Conservation (phyloP, 139 green algal species). For the Pycnococcus provasolii region DNA sequence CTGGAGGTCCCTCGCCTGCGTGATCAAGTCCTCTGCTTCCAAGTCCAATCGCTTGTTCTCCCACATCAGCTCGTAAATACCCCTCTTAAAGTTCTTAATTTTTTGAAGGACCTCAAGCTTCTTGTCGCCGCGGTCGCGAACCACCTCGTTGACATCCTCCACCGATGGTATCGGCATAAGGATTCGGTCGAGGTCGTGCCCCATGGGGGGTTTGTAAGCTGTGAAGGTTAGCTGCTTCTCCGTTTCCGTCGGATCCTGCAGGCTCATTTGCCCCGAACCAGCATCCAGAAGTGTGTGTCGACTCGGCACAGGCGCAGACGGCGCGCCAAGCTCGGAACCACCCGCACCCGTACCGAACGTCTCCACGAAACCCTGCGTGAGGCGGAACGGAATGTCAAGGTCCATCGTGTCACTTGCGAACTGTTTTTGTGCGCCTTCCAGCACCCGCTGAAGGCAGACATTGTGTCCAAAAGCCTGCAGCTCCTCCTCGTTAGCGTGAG, state of each 20-base stretch:
- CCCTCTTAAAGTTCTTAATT: conserved; percentile 68
- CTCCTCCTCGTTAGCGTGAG: too few species aligned
- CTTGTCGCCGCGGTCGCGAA: conserved; percentile 35
- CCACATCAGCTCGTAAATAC: conserved; percentile 63
- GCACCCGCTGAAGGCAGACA: too few species aligned
- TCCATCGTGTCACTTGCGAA: conserved; percentile 14
- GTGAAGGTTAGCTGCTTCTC: conserved; percentile 1
- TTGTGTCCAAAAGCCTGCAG: too few species aligned
- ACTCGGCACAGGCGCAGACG: too few species aligned
- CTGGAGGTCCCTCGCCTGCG: conserved; percentile 57
- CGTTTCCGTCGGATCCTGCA: not conserved
- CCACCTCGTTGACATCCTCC: conserved; percentile 41
- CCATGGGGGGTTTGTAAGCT: too few species aligned
- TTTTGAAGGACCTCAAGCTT: conserved; percentile 43
- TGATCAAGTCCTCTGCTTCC: conserved; percentile 47
- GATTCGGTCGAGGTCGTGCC: too few species aligned
- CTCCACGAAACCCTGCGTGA: conserved; percentile 42
- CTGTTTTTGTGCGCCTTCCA: too few species aligned
- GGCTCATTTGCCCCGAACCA: not conserved
- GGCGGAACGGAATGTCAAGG: conserved; percentile 39
- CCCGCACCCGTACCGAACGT: not conserved
- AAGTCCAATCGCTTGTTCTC: conserved; percentile 41
- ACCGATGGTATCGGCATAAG: conserved; percentile 13
- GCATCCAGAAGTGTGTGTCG: too few species aligned
- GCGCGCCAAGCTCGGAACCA: too few species aligned